A percentile compares a stretch with the other conserved stretches of the same genome.
Evolutionary conservation across 495 filamentous ascomycete species (phyloP).

Genomic region (Neurospora tetraspora): DNA sequence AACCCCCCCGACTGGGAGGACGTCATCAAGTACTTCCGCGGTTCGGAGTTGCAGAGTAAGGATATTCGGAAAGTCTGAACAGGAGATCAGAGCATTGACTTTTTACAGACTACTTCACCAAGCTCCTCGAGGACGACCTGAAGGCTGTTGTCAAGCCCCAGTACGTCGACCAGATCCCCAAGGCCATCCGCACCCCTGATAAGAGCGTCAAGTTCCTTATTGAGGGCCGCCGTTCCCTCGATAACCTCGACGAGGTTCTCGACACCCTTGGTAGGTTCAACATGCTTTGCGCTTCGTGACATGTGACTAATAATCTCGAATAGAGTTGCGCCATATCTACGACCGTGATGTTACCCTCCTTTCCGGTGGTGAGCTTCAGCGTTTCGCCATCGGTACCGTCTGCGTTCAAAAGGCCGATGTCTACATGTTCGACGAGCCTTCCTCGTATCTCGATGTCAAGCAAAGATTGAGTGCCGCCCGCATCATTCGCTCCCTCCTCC

Average conservation of each 20-base stretch:
- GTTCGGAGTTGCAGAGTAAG: constrained; percentile 92
- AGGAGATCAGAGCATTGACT: constrained; percentile 5
- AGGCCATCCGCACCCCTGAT: constrained; percentile 70
- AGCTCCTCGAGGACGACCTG: constrained; percentile 88
- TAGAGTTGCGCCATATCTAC: constrained; percentile 76
- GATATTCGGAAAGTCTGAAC: background rate
- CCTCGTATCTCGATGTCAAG: constrained; percentile 95
- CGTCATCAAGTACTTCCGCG: constrained; percentile 94
- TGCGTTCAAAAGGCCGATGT: constrained; percentile 96
- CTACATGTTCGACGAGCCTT: constrained; percentile 99
- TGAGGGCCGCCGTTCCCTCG: constrained; percentile 59
- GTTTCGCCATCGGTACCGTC: constrained; percentile 90
- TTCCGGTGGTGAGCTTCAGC: constrained; percentile 94
- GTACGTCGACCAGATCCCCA: constrained; percentile 96
- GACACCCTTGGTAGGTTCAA: constrained; percentile 51
- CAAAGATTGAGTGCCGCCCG: constrained; percentile 87
- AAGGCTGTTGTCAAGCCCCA: constrained; percentile 98
- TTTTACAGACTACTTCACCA: constrained; percentile 85
- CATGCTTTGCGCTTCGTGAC: constrained; percentile 25
- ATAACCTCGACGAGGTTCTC: constrained; percentile 76
- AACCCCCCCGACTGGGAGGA: constrained; percentile 99
- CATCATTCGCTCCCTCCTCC: constrained; percentile 80
- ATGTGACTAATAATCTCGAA: background rate
- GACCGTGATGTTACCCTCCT: constrained; percentile 81
- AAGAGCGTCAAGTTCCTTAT: constrained; percentile 70